Percentiles rank a stretch among this genome's conserved stretches.
These are phyloP conservation scores for Leptographium radiaticola DNA, from an alignment of 2,329 filamentous ascomycete genomes.

Conservation along the genomic window DNA sequence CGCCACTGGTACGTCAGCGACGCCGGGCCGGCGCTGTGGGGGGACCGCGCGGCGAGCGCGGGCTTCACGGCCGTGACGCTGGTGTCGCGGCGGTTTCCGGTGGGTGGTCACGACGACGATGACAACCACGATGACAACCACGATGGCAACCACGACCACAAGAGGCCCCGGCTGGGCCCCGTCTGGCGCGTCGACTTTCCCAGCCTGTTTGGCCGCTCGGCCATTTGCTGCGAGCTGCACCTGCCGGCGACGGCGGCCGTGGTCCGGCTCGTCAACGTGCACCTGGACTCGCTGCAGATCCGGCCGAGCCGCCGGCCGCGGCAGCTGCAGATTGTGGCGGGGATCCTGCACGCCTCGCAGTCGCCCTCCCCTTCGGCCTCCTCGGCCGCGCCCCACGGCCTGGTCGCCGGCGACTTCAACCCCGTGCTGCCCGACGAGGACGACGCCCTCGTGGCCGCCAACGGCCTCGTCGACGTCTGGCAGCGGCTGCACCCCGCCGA, in stretches of 20 bases:
- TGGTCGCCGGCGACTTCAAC: conserved; percentile 28
- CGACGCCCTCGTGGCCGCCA: conserved; percentile 16
- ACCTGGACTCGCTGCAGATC: conserved; percentile 22
- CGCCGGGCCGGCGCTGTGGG: conserved; percentile 12
- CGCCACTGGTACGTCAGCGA: conserved; percentile 20
- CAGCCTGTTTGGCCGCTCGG: conserved; percentile 19
- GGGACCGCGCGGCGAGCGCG: not conserved
- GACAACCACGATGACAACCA: no score
- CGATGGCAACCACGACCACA: no score
- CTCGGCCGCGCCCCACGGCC: conserved; percentile 12
- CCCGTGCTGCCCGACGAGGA: conserved; percentile 22
- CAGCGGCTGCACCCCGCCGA: conserved; percentile 14
- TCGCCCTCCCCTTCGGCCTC: not conserved
- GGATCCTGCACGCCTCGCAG: conserved; percentile 12
- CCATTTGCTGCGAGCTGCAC: conserved; percentile 22
- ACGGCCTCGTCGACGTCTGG: conserved; percentile 24
- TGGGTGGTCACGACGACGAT: no score
- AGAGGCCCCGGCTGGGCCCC: conserved; percentile 13
- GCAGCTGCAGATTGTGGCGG: conserved; percentile 17
- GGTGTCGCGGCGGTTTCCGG: conserved; percentile 17
- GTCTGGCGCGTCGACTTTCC: conserved; percentile 20
- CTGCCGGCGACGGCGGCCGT: not conserved
- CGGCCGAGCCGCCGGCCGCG: conserved; percentile 17
- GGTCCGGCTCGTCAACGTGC: conserved; percentile 24
- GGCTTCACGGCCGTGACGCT: conserved; percentile 17